Base-by-base conservation (phyloP, 768 basidiomycete genomes). In the Tephrocybe sp. region DNA sequence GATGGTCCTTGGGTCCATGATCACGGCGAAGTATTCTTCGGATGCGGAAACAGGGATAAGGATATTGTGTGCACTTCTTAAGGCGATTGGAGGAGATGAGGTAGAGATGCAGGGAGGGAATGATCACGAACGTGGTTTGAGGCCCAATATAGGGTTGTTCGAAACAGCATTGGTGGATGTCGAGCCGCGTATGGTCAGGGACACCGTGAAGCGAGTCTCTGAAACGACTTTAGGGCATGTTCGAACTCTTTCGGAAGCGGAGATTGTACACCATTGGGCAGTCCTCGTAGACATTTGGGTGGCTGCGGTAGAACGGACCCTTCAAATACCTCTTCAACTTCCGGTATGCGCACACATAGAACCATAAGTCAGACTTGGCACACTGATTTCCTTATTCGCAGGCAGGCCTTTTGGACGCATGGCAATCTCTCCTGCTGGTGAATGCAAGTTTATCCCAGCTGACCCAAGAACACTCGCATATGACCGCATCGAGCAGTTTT, bases 401-500 rank as follows among this genome's bases (percentile, higher is more conserved):
- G 79, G 52, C 61, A 12, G 63, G 63, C 36, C 63, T 81, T 21
- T 39, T 78, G 3, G 59, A 66, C 36, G 63, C 71, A 1, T 86
- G 84, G 84, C 72, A 78, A 52, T 72, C 77, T 0, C 69, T 86
- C 15, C 64, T 87, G n/a, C 72, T 82, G 21, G 74, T 65, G 15
- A 75, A 72, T 36, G 66, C 75, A 9, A 71, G 76, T 43, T 58
- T 77, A 10, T 69, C 71, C 0, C 71, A 76, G 47, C 58, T 77
- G 9, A 70, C 71, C 0, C 70, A 76, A 47, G 69, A 61, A 18
- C 60, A 60, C 25, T 64, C 62, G 1, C 69, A 74, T 54, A 57
- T 72, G 11, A 65, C 70, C 1, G 53, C 71, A 3, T 51, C 68
- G 15, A 48, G 72, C 0, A 57, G 66, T 3, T 65, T 74, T 42